phyloP scores from a whole-genome alignment of 192 early-diverging fungal species.

The Chytriomyces hyalinus region DNA sequence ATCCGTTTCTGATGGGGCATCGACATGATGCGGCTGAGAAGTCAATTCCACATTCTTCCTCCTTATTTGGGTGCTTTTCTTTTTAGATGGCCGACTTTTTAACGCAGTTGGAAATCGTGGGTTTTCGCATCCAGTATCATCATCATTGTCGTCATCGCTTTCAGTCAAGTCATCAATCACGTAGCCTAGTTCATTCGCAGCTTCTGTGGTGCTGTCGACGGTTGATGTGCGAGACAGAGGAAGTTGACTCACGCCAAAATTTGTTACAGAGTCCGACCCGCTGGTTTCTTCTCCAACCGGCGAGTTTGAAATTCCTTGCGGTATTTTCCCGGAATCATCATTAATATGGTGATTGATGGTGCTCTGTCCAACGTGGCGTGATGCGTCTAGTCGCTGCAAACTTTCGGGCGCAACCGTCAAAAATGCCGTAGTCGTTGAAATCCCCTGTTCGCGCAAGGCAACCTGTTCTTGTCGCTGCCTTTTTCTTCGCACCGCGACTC shows the following conservation, averaged over 20 bases:
- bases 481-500: neutral
- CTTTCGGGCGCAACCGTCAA: too few species aligned
- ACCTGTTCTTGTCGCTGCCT: neutral
- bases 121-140: neutral
- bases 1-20: neutral
- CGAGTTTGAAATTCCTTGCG: too few species aligned
- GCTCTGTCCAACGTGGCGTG: too few species aligned
- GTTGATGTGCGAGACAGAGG: conserved; percentile 22
- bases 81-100: neutral
- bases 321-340: conserved; percentile 1
- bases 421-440: neutral
- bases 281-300: too few species aligned
- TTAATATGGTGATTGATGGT: neutral
- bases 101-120: neutral
- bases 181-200: conserved; percentile 28
- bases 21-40: neutral
- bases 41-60: neutral
- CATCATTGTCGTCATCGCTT: neutral
- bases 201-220: conserved; percentile 30
- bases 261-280: too few species aligned
- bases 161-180: neutral
- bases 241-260: neutral
- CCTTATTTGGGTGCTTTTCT: neutral
- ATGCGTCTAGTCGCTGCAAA: too few species aligned
- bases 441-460: neutral